These are phyloP conservation scores for Durio zibethinus DNA, from an alignment of 345 rosid genomes.

Conservation along the genomic window DNA sequence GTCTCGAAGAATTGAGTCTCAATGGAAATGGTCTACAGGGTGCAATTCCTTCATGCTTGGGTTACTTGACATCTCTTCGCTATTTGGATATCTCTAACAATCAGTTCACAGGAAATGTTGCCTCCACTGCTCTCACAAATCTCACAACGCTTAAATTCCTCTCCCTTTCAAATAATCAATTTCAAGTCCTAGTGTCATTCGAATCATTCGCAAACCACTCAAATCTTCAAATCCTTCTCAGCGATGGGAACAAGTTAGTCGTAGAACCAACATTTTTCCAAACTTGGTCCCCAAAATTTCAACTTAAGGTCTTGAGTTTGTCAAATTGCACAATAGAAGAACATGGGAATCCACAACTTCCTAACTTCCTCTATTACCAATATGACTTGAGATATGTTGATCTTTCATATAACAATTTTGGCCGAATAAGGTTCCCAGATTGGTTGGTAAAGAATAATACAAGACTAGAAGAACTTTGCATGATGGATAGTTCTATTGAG, in stretches of 20 bases:
- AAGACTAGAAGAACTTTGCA: not conserved
- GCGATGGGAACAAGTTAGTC: not conserved
- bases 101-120: conserved; percentile 10
- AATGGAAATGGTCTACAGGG: not conserved
- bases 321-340: not conserved
- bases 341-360: not conserved
- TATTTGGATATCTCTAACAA: not conserved
- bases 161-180: conserved; percentile 9
- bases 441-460: not conserved
- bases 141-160: not conserved
- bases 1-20: not conserved
- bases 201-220: conserved; percentile 18
- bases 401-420: not conserved
- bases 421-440: not conserved
- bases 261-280: too few relatives aligned
- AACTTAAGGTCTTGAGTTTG: not conserved
- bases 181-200: not conserved
- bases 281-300: too few relatives aligned
- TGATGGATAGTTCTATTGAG: not conserved
- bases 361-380: too few relatives aligned
- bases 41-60: not conserved
- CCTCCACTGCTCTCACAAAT: conserved; percentile 2
- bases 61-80: not conserved
- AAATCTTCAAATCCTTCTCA: not conserved
- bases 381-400: not conserved